Evolutionary conservation across 805 yeast species (phyloP), one percentile per base, ranked within the genome.

Genomic region (Starmerella apis): DNA sequence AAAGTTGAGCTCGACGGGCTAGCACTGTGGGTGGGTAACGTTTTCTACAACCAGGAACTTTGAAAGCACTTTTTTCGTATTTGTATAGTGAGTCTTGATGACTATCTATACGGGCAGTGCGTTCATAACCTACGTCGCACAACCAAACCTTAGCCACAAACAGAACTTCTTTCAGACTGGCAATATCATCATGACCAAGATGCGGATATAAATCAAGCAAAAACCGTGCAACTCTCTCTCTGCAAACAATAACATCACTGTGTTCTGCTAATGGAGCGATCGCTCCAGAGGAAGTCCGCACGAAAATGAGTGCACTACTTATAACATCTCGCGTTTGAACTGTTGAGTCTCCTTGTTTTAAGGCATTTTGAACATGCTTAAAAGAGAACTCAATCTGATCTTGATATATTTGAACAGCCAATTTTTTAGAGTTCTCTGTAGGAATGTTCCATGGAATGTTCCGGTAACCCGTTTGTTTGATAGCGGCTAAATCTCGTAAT

Each of bases 381-480:
- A 56, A 44, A 1, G 66, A 54, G 19, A 48, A 46, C 6, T 55
- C 63, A 0, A 77, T 68, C 43, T 81, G 73, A 1, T 60, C 62
- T 19, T 72, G 75, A 56, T 81, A 83, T 10, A 79, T 65, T 2
- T 75, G 72, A 4, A 80, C 72, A 0, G 94, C 88, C 59, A 76
- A 75, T 0, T 68, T 68, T 2, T 85, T 67, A 43, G 81, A 87
- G 2, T 59, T 65, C 2, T 64, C 65, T 1, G 71, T 61, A 0
- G 97, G 96, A 0, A 72, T 63, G 59, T 80, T 86, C 98, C 98
- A 90, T 0, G 72, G 68, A 56, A 86, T 79, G 0, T 71, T 59
- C 30, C 83, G 56, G 16, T 47, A 9, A 61, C 71, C 35, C 78
- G 75, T 43, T 77, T 71, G 49, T 76, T 73, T 48, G 78, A 66